A percentile compares a stretch with the other conserved stretches of the same genome.
Conservation (phyloP, 1,139 yeast genomes). For the Suhomyces ambrosiae region DNA sequence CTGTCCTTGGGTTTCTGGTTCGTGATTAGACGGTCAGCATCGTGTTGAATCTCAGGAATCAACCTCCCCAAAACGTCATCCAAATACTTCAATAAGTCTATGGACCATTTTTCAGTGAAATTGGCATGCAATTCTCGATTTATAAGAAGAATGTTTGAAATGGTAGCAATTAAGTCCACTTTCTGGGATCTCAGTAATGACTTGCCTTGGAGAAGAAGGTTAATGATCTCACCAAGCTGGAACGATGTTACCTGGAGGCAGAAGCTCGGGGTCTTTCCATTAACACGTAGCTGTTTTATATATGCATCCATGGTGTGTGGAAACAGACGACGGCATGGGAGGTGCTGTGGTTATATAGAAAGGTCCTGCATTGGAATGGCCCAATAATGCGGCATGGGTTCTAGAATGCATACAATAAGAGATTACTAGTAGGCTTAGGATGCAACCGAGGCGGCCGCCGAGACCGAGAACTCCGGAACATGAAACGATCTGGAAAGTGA, state of each 20-base stretch:
- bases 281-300: constrained; percentile 8
- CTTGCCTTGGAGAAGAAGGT: constrained; percentile 13
- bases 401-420: too few species aligned
- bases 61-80: constrained; percentile 14
- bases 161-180: constrained; percentile 26
- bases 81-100: constrained; percentile 19
- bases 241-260: constrained; percentile 22
- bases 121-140: constrained; percentile 26
- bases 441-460: too few species aligned
- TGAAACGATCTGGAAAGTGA: too few species aligned
- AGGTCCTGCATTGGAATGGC: too few species aligned
- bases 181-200: constrained; percentile 6
- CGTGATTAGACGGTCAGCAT: not conserved
- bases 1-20: not conserved
- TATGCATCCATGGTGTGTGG: constrained; percentile 5
- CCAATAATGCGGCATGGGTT: too few species aligned
- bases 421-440: too few species aligned
- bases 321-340: too few species aligned
- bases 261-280: constrained; percentile 23
- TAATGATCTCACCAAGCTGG: constrained; percentile 22
- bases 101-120: constrained; percentile 23
- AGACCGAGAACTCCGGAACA: too few species aligned
- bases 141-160: constrained; percentile 31
- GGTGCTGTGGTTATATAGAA: too few species aligned
- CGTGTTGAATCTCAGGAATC: constrained; percentile 4